Evolutionary conservation across 2,329 filamentous ascomycete species (phyloP), one percentile per base, ranked within the genome.

Genomic region (Fonsecaea nubica): DNA sequence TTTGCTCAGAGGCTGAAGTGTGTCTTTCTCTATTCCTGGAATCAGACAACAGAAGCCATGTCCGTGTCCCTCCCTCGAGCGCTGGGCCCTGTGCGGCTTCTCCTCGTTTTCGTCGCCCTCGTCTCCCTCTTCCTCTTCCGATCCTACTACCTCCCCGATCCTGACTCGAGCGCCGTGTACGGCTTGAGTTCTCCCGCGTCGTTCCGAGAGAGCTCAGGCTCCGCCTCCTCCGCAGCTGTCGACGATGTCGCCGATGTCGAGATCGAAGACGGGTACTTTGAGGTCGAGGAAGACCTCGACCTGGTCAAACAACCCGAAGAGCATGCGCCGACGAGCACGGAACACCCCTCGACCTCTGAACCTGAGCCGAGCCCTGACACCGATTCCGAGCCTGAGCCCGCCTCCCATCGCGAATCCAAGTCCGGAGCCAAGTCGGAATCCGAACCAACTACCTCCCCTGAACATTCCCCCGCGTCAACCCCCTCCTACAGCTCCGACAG

Each of bases 31-130:
- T n/a, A 12, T 54, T 32, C 33, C 30, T 25, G 25, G 3, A 25
- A 25, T 25, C 25, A 30, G 42, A 42, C 58, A 62, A 54, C 58
- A 70, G 25, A 25, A 25, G 25, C 25, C 25, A 25, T 70, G 65
- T 21, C 68, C n/a, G 25, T 64, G 50, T 53, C 68, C 35, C 57
- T 70, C 33, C 68, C 68, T 57, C 68, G 68, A 50, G 65, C 63
- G 8, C 35, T 66, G 30, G 57, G 63, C 8, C 67, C 65, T 33
- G 36, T 64, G 21, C 53, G 65, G 48, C 57, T 70, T 3, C 30
- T 61, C 30, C 32, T 70, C 42, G 54, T 68, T 40, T 70, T 68
- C 48, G 6, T 56, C 18, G 12, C 66, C 10, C 50, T 70, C 4
- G n/a, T 68, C 36, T 66, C 63, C 12, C 57, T 70, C 4, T 54